A percentile compares a stretch with the other conserved stretches of the same genome.
Conservation (phyloP, 768 basidiomycete species). For the Auricularia sp. region DNA sequence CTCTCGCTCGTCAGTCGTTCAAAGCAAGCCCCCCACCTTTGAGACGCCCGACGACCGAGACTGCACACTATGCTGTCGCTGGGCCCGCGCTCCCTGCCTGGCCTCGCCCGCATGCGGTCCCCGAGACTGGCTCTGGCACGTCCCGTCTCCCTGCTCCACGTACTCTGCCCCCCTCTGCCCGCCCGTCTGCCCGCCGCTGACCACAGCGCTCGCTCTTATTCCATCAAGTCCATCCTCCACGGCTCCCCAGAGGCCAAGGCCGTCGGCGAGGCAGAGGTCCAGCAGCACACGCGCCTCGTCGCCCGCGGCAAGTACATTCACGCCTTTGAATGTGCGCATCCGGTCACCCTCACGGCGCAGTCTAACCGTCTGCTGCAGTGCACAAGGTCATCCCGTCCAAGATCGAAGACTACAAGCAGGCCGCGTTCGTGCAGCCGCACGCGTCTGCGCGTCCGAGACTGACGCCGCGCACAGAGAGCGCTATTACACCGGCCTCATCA, state of each 20-base stretch:
- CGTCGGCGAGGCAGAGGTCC: constrained; percentile 63
- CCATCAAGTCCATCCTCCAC: constrained; percentile 69
- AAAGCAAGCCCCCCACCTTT: no score
- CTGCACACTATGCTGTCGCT: no score
- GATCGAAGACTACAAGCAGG: constrained; percentile 74
- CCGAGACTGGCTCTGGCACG: neutral
- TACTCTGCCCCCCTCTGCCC: neutral
- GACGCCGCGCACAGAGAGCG: constrained; percentile 43
- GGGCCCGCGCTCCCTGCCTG: no score
- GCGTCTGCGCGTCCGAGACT: constrained; percentile 1
- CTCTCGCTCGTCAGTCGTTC: no score
- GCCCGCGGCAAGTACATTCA: constrained; percentile 93
- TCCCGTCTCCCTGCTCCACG: neutral
- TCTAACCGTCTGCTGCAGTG: constrained; percentile 32
- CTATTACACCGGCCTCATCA: constrained; percentile 75
- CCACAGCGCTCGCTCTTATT: neutral
- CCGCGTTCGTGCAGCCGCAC: constrained; percentile 51
- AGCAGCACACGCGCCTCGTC: constrained; percentile 80
- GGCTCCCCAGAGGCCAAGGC: constrained; percentile 86
- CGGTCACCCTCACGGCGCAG: no score
- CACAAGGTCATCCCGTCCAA: constrained; percentile 80
- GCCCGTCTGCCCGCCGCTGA: neutral
- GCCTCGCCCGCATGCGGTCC: neutral
- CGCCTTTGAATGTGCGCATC: constrained; percentile 66
- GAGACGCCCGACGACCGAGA: no score